phyloP scores from a whole-genome alignment of 73 alveolate species.

The Blepharisma stoltei region DNA sequence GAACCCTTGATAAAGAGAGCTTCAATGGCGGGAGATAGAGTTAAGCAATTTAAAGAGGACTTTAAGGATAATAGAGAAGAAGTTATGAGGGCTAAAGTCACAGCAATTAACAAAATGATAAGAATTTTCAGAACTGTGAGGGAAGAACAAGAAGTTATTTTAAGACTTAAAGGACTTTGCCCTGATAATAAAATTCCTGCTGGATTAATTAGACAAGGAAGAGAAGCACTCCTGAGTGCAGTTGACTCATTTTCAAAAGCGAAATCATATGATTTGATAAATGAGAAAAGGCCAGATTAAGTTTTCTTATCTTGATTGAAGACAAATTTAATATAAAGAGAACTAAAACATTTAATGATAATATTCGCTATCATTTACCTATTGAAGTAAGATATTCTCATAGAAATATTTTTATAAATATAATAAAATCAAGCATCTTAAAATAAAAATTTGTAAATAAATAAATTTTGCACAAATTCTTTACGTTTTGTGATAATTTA shows the following conservation, averaged over 20 bases:
- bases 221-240: conserved; percentile 76
- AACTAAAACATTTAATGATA: too few species aligned
- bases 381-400: too few species aligned
- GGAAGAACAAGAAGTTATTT: conserved; percentile 72
- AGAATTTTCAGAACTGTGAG: conserved; percentile 66
- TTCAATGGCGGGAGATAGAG: background rate
- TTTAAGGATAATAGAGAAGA: background rate
- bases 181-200: conserved; percentile 84
- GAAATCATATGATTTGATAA: conserved; percentile 50
- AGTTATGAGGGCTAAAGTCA: conserved; percentile 26
- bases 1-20: background rate
- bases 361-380: too few species aligned
- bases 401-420: too few species aligned
- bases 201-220: conserved; percentile 72
- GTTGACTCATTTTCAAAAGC: conserved; percentile 56
- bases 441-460: too few species aligned
- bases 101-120: conserved; percentile 48
- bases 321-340: too few species aligned
- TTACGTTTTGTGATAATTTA: too few species aligned
- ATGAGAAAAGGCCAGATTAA: conserved; percentile 66
- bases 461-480: too few species aligned
- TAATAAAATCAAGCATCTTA: too few species aligned
- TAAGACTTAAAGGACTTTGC: conserved; percentile 74
- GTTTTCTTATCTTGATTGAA: too few species aligned
- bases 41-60: background rate